Conservation (phyloP, 257 asterid genomes). For the Asclepias syriaca region DNA sequence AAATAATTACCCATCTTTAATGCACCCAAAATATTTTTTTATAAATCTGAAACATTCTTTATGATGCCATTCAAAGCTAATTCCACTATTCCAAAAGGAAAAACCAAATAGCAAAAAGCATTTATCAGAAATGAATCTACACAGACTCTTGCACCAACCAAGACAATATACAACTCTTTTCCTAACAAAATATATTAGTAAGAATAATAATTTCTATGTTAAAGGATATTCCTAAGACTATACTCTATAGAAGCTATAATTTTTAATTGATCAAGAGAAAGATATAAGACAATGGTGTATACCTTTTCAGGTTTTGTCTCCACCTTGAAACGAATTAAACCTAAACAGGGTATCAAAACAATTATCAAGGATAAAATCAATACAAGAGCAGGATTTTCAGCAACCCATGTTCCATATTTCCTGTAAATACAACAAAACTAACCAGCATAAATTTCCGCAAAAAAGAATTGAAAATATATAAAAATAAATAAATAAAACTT, state of each 20-base stretch:
- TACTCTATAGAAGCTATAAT: background rate
- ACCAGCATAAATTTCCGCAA: slow-evolving; percentile 9
- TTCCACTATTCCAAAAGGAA: background rate
- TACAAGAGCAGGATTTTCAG: slow-evolving; percentile 83
- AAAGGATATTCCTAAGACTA: background rate
- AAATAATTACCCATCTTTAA: background rate
- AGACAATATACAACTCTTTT: background rate
- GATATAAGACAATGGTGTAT: background rate
- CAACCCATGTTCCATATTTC: slow-evolving; percentile 99
- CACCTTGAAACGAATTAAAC: slow-evolving; percentile 81
- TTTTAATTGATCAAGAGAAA: background rate
- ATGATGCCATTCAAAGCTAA: background rate
- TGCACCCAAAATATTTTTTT: background rate
- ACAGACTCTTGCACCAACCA: background rate
- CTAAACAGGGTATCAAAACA: slow-evolving; percentile 79
- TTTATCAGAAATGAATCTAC: background rate
- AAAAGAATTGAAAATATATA: slow-evolving; percentile 6
- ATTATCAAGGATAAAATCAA: slow-evolving; percentile 68
- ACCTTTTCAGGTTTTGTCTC: slow-evolving; percentile 99
- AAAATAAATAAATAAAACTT: slow-evolving; percentile 2
- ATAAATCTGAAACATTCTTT: background rate
- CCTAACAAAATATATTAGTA: background rate
- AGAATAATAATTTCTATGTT: background rate
- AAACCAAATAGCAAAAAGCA: background rate
- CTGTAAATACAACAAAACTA: slow-evolving; percentile 40